Conservation (phyloP, 2,329 filamentous ascomycete genomes). For the Orbilia quercus region DNA sequence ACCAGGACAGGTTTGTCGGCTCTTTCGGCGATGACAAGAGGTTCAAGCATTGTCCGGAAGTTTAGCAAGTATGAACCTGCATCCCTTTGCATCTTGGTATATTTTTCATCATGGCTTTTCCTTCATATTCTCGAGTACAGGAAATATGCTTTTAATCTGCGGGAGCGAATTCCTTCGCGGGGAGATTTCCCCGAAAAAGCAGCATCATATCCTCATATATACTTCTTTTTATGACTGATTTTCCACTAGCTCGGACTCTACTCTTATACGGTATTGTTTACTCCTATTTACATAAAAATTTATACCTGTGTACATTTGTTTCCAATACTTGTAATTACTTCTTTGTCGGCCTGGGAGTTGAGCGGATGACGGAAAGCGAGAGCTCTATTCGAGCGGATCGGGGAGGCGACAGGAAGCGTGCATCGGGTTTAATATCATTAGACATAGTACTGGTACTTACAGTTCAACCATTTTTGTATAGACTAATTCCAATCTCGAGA, state of each 20-base stretch:
- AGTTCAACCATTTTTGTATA: conserved; percentile 17
- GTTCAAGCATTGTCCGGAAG: conserved; percentile 56
- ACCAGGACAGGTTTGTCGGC: conserved; percentile 55
- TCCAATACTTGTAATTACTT: conserved; percentile 45
- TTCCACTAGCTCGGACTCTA: conserved; percentile 33
- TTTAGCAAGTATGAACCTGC: conserved; percentile 49
- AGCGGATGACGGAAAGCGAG: neutral
- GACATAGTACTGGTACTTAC: conserved; percentile 20
- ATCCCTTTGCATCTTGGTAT: conserved; percentile 49
- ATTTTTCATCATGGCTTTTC: conserved; percentile 34
- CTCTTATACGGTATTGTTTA: conserved; percentile 27
- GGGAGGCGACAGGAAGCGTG: conserved; percentile 11
- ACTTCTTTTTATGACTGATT: conserved; percentile 28
- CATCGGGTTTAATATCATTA: conserved; percentile 12
- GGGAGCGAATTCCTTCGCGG: neutral
- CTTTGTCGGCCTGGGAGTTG: conserved; percentile 23
- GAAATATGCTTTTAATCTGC: conserved; percentile 15
- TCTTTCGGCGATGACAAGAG: conserved; percentile 57
- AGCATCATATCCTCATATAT: conserved; percentile 15
- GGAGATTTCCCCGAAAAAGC: conserved; percentile 2
- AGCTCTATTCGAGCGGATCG: neutral
- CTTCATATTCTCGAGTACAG: conserved; percentile 14
- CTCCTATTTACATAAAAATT: conserved; percentile 13
- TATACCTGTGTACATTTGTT: conserved; percentile 48
- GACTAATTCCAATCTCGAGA: conserved; percentile 47